A percentile compares a stretch with the other conserved stretches of the same genome.
These are phyloP conservation scores for Lepidium africanum DNA, from an alignment of 345 rosid species.

Conservation along the genomic window DNA sequence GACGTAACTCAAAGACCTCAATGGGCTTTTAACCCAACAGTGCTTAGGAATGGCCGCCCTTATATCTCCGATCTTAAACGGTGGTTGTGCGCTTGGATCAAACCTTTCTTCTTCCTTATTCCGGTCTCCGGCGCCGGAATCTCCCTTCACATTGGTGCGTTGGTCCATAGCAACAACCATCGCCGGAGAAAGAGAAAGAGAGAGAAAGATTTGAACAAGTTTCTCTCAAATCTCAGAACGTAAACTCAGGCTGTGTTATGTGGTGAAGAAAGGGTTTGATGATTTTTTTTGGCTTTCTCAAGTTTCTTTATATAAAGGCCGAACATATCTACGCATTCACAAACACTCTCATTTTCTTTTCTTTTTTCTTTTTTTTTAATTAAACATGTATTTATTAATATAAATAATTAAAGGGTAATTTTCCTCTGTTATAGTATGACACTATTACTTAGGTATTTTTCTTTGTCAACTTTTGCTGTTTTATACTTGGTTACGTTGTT, in stretches of 20 bases:
- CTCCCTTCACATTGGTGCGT: constrained; percentile 7
- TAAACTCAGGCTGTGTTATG: not conserved
- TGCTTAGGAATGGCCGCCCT: constrained; percentile 71
- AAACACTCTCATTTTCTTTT: not conserved
- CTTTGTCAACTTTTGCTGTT: not conserved
- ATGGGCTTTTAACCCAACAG: constrained; percentile 66
- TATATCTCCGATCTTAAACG: constrained; percentile 56
- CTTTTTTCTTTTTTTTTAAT: not conserved
- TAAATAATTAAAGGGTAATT: not conserved
- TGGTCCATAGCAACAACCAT: constrained; percentile 29
- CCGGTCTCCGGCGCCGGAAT: constrained; percentile 4
- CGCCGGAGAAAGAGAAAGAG: constrained; percentile 4
- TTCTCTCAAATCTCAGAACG: not conserved
- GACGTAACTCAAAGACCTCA: constrained; percentile 67
- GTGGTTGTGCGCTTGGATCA: constrained; percentile 60
- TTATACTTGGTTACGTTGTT: not conserved
- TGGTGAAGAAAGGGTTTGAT: constrained; percentile 25
- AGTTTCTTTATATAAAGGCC: constrained; percentile 23
- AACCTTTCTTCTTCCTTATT: constrained; percentile 24
- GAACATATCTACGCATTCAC: not conserved
- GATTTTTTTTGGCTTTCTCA: constrained; percentile 6
- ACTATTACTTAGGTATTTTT: no score
- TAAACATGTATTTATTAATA: no score
- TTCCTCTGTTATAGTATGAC: not conserved
- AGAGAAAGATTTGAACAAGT: not conserved